A percentile compares a stretch with the other conserved stretches of the same genome.
Evolutionary conservation across 495 filamentous ascomycete species (phyloP).

Genomic region (Melanomma pulvis-pyrius): DNA sequence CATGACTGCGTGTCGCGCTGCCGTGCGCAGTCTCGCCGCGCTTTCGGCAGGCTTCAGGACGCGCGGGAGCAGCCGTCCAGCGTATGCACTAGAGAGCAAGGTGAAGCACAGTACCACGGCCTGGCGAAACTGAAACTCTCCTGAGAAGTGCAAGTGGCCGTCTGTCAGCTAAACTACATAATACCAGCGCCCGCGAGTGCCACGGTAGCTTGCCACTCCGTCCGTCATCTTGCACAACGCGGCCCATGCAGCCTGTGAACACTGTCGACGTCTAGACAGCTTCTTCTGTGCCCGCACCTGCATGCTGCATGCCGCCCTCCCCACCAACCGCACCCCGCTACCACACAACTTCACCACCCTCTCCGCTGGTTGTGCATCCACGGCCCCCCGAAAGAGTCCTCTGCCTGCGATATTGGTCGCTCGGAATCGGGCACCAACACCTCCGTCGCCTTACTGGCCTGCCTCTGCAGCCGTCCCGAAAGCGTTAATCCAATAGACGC

Average conservation of each 20-base stretch:
- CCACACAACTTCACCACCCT: not conserved
- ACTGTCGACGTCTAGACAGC: not conserved
- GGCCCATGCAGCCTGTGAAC: not conserved
- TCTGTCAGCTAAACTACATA: constrained; percentile 1
- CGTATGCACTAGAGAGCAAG: constrained; percentile 15
- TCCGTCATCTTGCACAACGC: not conserved
- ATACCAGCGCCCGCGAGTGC: not conserved
- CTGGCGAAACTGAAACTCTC: constrained; percentile 32
- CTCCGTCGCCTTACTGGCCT: constrained; percentile 1
- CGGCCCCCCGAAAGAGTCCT: not conserved
- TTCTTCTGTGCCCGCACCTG: not conserved
- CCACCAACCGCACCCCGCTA: constrained; percentile 12
- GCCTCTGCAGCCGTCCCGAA: constrained; percentile 31
- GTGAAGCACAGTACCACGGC: constrained; percentile 14
- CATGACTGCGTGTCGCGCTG: constrained; percentile 13
- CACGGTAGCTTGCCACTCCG: not conserved
- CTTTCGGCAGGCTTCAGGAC: not conserved
- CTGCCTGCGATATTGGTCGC: constrained; percentile 20
- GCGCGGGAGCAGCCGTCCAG: constrained; percentile 19
- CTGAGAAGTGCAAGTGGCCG: constrained; percentile 7
- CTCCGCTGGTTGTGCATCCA: not conserved
- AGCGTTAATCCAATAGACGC: constrained; percentile 42
- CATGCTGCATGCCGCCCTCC: not conserved
- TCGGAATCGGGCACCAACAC: constrained; percentile 15
- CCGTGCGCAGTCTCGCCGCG: not conserved